A percentile compares a stretch with the other conserved stretches of the same genome.
These are phyloP conservation scores for Zoysia matrella DNA, from an alignment of 202 grass and related monocot species.

Conservation along the genomic window DNA sequence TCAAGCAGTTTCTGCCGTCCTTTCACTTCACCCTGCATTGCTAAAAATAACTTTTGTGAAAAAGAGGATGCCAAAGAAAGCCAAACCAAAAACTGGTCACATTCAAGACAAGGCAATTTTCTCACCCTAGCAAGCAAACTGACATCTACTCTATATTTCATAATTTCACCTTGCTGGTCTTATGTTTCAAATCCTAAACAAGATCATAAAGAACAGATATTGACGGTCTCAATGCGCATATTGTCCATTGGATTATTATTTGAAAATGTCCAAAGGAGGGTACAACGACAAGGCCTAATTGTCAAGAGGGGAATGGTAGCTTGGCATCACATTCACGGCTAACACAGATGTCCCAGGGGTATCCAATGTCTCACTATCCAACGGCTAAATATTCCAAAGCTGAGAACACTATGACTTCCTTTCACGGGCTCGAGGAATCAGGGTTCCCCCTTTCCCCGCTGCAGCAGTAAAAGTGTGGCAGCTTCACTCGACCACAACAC, in stretches of 20 bases:
- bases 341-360: not conserved
- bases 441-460: too few relatives aligned
- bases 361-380: not conserved
- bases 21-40: not conserved
- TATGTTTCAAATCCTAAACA: not conserved
- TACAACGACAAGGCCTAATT: not conserved
- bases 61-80: not conserved
- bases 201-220: not conserved
- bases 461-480: too few relatives aligned
- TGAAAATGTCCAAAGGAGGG: not conserved
- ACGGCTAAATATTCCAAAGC: not conserved
- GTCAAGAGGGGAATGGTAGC: not conserved
- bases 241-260: not conserved
- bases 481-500: too few relatives aligned
- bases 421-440: not conserved
- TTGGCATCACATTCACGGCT: not conserved
- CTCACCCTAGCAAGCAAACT: not conserved
- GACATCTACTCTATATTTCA: not conserved
- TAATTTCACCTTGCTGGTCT: not conserved
- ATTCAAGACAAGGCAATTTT: not conserved
- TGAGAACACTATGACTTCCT: not conserved
- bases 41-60: not conserved
- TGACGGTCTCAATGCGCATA: not conserved
- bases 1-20: not conserved
- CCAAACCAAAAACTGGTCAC: too few relatives aligned